Evolutionary conservation across 2,329 filamentous ascomycete species (phyloP).

Genomic region (Trichophyton schoenleinii): DNA sequence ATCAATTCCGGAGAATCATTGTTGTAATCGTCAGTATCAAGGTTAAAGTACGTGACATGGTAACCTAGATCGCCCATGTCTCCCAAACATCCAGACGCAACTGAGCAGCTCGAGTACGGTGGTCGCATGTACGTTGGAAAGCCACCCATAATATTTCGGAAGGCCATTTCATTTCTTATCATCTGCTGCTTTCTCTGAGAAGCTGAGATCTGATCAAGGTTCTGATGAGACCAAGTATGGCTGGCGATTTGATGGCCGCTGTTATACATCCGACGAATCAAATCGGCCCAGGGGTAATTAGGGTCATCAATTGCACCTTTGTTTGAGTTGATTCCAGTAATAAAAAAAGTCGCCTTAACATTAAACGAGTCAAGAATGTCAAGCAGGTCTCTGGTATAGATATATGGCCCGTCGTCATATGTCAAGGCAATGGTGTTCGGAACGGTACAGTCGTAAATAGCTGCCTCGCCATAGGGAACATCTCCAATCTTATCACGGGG

Average conservation of each 20-base stretch:
- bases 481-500: conserved; percentile 25
- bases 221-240: conserved; percentile 41
- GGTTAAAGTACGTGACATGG: conserved; percentile 36
- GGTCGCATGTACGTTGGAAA: conserved; percentile 44
- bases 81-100: conserved; percentile 27
- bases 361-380: conserved; percentile 48
- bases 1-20: conserved; percentile 27
- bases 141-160: conserved; percentile 37
- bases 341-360: conserved; percentile 56
- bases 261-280: conserved; percentile 31
- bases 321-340: conserved; percentile 40
- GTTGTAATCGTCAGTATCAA: conserved; percentile 38
- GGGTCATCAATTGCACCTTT: conserved; percentile 35
- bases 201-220: conserved; percentile 31
- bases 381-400: conserved; percentile 49
- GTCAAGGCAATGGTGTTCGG: conserved; percentile 52
- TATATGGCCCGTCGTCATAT: conserved; percentile 54
- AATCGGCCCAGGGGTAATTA: conserved; percentile 25
- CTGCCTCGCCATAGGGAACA: conserved; percentile 25
- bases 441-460: conserved; percentile 31
- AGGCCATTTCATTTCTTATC: conserved; percentile 36
- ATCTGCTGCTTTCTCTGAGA: conserved; percentile 32
- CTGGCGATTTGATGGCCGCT: conserved; percentile 41
- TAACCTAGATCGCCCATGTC: conserved; percentile 38
- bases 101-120: conserved; percentile 35